Evolutionary conservation across 768 basidiomycete species (phyloP), one percentile per base, ranked within the genome.

Genomic region (Hericium rajendrae): DNA sequence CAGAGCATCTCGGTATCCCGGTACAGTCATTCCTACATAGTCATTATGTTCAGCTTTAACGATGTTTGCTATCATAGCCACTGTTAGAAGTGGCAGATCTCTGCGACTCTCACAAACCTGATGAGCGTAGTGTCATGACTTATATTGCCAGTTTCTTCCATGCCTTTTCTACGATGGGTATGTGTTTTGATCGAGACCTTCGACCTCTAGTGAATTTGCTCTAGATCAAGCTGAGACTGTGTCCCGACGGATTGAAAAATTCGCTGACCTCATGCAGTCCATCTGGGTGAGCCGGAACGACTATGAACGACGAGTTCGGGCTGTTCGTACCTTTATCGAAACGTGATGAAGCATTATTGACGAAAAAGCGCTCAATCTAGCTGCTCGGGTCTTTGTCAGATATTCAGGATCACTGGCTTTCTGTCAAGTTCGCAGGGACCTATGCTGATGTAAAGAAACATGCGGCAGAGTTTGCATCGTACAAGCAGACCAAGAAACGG

Each of bases 81-180:
- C 75, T 99, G 4, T 80, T 99, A 18, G 97, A 99, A 77, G 95
- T 98, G 0, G 87, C 92, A 55, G 97, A 99, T 75, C 71, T 99
- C 32, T 94, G 92, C 63, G 92, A 94, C 66, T 82, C 85, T 0
- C 75, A 75, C n/a, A 81, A 79, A 50, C 95, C 95, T 0, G 97
- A 99, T 69, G 97, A 99, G 72, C 85, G 93, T 39, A 92, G 89
- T 70, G 91, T 97, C 11, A 97, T 97, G 92, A 97, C 94, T 4
- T 98, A 97, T 63, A 88, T 99, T 49, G 97, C 97, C 38, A 91
- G 91, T 64, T 98, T 80, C 72, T 99, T 99, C 78, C 97, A 98
- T 68, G 94, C 95, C 0, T 99, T 99, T 70, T 95, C 94, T 0
- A 86, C 91, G 0, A 94, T 97, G 87, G 92, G 94, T 94, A 62